Conservation (phyloP, 495 filamentous ascomycete genomes). For the Aspergillus coremiiformis region DNA sequence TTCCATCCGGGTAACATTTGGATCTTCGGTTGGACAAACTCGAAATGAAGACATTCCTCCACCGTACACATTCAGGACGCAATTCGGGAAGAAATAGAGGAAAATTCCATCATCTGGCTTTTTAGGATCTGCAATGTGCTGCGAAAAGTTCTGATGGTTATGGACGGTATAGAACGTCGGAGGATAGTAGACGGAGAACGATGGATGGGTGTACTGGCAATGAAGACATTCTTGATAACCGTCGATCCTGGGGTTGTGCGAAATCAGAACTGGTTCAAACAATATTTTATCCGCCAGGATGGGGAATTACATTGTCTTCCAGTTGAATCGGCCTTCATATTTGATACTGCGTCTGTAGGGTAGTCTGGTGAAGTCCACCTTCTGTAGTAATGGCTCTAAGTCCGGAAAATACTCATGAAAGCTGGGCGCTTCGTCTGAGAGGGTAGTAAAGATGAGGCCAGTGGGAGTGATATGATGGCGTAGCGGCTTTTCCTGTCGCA, state of each 20-base stretch:
- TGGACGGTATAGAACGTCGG: slow-evolving; percentile 51
- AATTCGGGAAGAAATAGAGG: slow-evolving; percentile 57
- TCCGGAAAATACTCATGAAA: slow-evolving; percentile 53
- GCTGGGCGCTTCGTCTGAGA: slow-evolving; percentile 42
- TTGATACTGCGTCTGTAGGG: slow-evolving; percentile 49
- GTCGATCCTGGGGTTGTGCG: slow-evolving; percentile 41
- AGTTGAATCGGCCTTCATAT: slow-evolving; percentile 55
- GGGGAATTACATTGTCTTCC: slow-evolving; percentile 53
- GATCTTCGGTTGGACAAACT: slow-evolving; percentile 47
- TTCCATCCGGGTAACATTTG: slow-evolving; percentile 51
- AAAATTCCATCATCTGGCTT: slow-evolving; percentile 50
- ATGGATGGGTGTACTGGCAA: slow-evolving; percentile 57
- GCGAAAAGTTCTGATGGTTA: slow-evolving; percentile 51
- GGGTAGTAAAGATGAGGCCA: slow-evolving; percentile 48
- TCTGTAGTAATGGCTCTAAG: slow-evolving; percentile 41
- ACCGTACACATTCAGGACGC: slow-evolving; percentile 54
- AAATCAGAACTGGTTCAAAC: too few relatives aligned
- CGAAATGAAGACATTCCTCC: slow-evolving; percentile 55
- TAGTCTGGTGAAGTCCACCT: slow-evolving; percentile 50
- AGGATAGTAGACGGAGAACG: slow-evolving; percentile 52
- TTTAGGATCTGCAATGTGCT: slow-evolving; percentile 50
- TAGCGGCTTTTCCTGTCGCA: slow-evolving; percentile 22
- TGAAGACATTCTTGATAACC: slow-evolving; percentile 58
- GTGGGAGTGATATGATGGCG: slow-evolving; percentile 45
- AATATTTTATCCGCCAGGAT: too few relatives aligned